Conservation (phyloP, 768 basidiomycete genomes). For the Tulasnella sp. region DNA sequence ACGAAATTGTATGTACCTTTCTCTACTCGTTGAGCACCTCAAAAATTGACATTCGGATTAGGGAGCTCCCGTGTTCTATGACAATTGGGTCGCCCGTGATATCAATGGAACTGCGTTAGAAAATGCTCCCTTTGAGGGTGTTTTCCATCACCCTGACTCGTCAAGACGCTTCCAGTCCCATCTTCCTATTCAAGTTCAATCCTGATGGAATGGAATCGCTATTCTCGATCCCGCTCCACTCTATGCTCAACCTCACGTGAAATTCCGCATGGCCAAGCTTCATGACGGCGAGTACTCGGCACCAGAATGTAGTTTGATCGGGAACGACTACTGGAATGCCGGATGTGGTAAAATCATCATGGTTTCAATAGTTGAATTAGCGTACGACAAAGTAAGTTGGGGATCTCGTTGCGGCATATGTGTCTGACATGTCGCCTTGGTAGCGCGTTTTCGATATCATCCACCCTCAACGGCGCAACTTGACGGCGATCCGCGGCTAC, state of each 20-base stretch:
- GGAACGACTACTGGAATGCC: conserved; percentile 96
- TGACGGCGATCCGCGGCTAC: conserved; percentile 93
- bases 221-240: conserved; percentile 92
- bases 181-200: conserved; percentile 90
- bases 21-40: not conserved
- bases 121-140: conserved; percentile 89
- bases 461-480: conserved; percentile 78
- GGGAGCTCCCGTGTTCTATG: conserved; percentile 89
- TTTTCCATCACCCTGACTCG: conserved; percentile 77
- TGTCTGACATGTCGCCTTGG: too few relatives aligned
- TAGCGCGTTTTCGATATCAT: conserved; percentile 92
- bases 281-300: conserved; percentile 87
- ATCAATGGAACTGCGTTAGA: conserved; percentile 98
- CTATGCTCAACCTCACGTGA: conserved; percentile 79
- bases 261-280: conserved; percentile 90
- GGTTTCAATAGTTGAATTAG: conserved; percentile 93
- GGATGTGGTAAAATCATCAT: conserved; percentile 96
- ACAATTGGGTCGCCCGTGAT: conserved; percentile 97
- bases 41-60: conserved; percentile 22
- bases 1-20: conserved; percentile 56
- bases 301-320: conserved; percentile 89
- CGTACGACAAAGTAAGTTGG: conserved; percentile 82
- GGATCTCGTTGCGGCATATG: not conserved
- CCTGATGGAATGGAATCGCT: conserved; percentile 98
- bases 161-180: conserved; percentile 78